These are phyloP conservation scores for Calonectria ilicicola DNA, from an alignment of 2,329 filamentous ascomycete genomes.

Conservation along the genomic window DNA sequence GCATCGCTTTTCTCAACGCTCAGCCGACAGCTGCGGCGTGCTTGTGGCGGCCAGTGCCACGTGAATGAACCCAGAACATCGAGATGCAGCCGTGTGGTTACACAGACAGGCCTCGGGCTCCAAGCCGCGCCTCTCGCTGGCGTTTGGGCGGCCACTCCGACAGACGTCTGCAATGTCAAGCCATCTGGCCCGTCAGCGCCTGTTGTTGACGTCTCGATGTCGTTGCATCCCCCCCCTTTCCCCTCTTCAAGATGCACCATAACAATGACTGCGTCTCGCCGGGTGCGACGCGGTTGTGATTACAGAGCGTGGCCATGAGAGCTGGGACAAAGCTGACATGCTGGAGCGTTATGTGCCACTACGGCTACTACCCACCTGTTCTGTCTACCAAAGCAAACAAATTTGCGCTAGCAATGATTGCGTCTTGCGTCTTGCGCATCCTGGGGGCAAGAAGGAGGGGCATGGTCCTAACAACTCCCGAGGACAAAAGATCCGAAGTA, in stretches of 20 bases:
- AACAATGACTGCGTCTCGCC: slow-evolving; percentile 21
- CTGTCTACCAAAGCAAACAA: slow-evolving; percentile 11
- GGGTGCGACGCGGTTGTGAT: slow-evolving; percentile 12
- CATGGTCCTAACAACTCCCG: slow-evolving; percentile 24
- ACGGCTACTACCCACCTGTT: slow-evolving; percentile 33
- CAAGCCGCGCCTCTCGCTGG: slow-evolving; percentile 19
- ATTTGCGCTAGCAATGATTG: slow-evolving; percentile 13
- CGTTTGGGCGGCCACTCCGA: slow-evolving; percentile 13
- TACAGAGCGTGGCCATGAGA: slow-evolving; percentile 5
- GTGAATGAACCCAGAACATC: slow-evolving; percentile 29
- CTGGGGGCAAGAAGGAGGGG: not conserved
- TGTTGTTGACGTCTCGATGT: not conserved
- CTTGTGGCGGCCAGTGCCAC: slow-evolving; percentile 16
- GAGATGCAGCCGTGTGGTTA: slow-evolving; percentile 29
- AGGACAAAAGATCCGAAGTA: slow-evolving; percentile 31
- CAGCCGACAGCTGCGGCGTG: slow-evolving; percentile 14
- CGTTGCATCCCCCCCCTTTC: slow-evolving; percentile 5
- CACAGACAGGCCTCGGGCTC: slow-evolving; percentile 21
- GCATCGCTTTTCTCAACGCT: slow-evolving; percentile 13
- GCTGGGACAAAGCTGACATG: slow-evolving; percentile 16
- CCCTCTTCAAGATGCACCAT: slow-evolving; percentile 6
- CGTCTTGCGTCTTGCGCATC: slow-evolving; percentile 10
- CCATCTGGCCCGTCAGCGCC: slow-evolving; percentile 7
- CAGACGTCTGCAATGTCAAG: slow-evolving; percentile 5
- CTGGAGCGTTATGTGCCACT: slow-evolving; percentile 16